These are phyloP conservation scores for Tulasnella sp. DNA, from an alignment of 768 basidiomycete genomes.

Conservation along the genomic window DNA sequence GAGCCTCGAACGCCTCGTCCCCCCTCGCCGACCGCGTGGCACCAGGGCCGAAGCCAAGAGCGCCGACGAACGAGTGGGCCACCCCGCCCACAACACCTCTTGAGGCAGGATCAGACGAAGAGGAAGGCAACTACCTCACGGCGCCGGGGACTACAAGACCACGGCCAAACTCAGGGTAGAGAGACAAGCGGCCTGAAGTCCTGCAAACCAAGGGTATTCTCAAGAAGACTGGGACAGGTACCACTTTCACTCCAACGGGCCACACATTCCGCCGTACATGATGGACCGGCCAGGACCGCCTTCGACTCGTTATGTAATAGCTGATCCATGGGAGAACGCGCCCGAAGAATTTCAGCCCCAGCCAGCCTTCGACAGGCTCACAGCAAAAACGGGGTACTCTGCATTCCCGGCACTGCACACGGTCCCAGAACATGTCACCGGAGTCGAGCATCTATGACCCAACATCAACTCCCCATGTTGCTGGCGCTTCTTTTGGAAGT, in stretches of 20 bases:
- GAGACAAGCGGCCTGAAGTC: neutral
- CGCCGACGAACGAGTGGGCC: no score
- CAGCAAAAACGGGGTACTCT: neutral
- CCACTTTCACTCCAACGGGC: neutral
- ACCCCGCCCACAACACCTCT: no score
- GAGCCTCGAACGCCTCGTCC: no score
- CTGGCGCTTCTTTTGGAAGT: no score
- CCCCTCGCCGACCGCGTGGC: no score
- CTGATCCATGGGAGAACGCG: slow-evolving; percentile 6
- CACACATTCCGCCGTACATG: neutral
- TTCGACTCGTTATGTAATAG: neutral
- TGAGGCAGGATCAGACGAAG: no score
- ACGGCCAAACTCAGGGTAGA: neutral
- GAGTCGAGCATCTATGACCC: no score
- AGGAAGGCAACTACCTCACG: no score
- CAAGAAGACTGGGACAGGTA: no score
- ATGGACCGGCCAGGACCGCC: neutral
- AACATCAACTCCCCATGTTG: no score
- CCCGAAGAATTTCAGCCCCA: neutral
- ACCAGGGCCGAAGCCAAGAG: no score
- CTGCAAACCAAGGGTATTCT: neutral
- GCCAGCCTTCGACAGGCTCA: neutral
- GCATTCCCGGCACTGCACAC: neutral
- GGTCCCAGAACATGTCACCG: neutral
- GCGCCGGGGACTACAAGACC: no score